These are phyloP conservation scores for Phanerodontia chrysosporium DNA, from an alignment of 768 basidiomycete species.

Conservation along the genomic window DNA sequence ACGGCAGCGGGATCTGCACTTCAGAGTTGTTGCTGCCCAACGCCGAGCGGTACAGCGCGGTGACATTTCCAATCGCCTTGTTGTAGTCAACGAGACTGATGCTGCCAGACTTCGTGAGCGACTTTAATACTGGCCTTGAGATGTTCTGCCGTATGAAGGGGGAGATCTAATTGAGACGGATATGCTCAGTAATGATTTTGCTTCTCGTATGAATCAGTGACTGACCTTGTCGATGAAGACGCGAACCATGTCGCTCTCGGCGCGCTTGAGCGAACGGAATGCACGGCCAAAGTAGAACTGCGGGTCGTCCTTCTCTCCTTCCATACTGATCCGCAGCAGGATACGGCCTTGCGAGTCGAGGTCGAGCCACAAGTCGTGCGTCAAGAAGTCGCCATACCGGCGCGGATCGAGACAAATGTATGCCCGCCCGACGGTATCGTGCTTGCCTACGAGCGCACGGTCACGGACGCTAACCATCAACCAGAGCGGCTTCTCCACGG, in stretches of 20 bases:
- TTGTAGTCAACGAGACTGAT: conserved; percentile 81
- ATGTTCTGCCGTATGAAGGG: conserved; percentile 88
- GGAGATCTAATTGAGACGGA: conserved; percentile 61
- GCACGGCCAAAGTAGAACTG: conserved; percentile 96
- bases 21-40: conserved; percentile 63
- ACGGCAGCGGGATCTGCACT: conserved; percentile 73
- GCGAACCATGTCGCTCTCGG: conserved; percentile 92
- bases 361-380: conserved; percentile 91
- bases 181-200: not conserved
- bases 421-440: conserved; percentile 85
- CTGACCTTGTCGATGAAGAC: conserved; percentile 95
- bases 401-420: conserved; percentile 91
- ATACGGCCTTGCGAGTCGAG: conserved; percentile 84
- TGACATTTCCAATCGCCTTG: conserved; percentile 80
- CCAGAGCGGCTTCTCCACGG: conserved; percentile 93
- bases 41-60: conserved; percentile 77
- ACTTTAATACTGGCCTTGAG: conserved; percentile 71
- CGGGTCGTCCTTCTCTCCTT: conserved; percentile 97
- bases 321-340: conserved; percentile 90
- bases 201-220: not conserved
- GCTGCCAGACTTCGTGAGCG: conserved; percentile 60
- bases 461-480: conserved; percentile 94
- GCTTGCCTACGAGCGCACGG: conserved; percentile 86
- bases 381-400: conserved; percentile 82
- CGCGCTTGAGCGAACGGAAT: conserved; percentile 89